Base-by-base conservation (phyloP, 139 green algal genomes). In the Nannochloris sp. region DNA sequence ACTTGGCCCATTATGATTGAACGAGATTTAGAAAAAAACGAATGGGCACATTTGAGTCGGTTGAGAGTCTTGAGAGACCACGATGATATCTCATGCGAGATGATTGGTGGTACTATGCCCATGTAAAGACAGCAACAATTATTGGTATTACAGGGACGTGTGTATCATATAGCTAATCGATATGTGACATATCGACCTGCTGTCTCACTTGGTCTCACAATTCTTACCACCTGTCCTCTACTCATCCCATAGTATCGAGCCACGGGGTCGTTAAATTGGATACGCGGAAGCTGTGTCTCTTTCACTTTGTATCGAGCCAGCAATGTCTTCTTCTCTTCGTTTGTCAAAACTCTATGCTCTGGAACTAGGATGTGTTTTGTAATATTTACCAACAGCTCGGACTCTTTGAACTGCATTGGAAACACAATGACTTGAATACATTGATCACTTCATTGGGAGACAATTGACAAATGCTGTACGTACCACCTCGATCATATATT, bases 361-460 rank as follows among this genome's bases (percentile, higher is more conserved):
- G 92, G 92, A 30, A 98, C 92, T 45, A 97, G 77, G 44, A 85
- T 75, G 68, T 98, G 91, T 67, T 96, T 80, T 4, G 86, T 97
- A 68, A 98, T 96, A 81, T 98, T 97, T 45, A 98, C 86, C 48
- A 96, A 77, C 53, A 96, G 82, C 85, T 98, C 92, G 11, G 69
- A 61, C 74, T 96, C 91, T 36, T 85, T 77, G 61, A 95, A 94
- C 68, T 53, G 46, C 46, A 53, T 20, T 86, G 76, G 25, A 55
- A 8, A 12, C 59, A 65, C 9, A 29, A 53, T 16, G 28, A 17
- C 62, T 62, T 30, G 61, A 20, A 29, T 40, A 65, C 16, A 14
- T 50, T 20, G 10, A 58, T 31, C 25, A 14, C 25, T 53, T 10
- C 10, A 1, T 26, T 23, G 16, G 16, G 20, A 3, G 1, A 23